Evolutionary conservation across 768 basidiomycete species (phyloP).

Genomic region (Sistotremastrum niveocremeum): DNA sequence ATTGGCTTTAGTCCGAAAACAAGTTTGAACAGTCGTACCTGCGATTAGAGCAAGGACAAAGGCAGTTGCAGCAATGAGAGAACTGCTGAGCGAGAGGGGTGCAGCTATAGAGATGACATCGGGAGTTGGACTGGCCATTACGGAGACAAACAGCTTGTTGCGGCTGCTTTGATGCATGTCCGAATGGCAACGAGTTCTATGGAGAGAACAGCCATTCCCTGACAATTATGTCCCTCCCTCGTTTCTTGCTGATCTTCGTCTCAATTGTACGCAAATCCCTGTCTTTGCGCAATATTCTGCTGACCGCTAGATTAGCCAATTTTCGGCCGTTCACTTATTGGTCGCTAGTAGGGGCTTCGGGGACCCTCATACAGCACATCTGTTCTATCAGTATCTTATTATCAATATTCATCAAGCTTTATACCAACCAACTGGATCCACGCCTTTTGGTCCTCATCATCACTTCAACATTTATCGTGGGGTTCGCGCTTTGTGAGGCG

Average conservation of each 20-base stretch:
- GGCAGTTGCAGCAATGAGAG: no score
- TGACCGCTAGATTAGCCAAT: conserved; percentile 39
- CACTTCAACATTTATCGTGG: conserved; percentile 41
- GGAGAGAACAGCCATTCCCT: conserved; percentile 60
- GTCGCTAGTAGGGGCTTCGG: conserved; percentile 55
- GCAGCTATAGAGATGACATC: no score
- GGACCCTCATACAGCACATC: conserved; percentile 74
- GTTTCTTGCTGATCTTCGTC: conserved; percentile 67
- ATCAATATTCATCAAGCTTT: conserved; percentile 61
- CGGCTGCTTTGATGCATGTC: conserved; percentile 15
- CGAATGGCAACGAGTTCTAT: conserved; percentile 64
- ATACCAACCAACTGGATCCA: conserved; percentile 51
- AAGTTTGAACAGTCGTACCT: no score
- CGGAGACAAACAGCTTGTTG: neutral
- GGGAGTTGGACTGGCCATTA: no score
- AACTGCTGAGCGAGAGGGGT: no score
- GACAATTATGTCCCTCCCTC: conserved; percentile 78
- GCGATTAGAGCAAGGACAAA: no score
- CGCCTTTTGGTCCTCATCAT: conserved; percentile 55
- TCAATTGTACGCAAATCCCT: conserved; percentile 48
- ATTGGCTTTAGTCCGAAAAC: no score
- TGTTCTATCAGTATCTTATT: conserved; percentile 73
- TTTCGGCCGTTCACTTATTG: conserved; percentile 69
- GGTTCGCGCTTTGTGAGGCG: conserved; percentile 48
- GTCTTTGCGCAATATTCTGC: neutral